phyloP scores from a whole-genome alignment of 1,139 yeast species.

The Kodamaea sp. region DNA sequence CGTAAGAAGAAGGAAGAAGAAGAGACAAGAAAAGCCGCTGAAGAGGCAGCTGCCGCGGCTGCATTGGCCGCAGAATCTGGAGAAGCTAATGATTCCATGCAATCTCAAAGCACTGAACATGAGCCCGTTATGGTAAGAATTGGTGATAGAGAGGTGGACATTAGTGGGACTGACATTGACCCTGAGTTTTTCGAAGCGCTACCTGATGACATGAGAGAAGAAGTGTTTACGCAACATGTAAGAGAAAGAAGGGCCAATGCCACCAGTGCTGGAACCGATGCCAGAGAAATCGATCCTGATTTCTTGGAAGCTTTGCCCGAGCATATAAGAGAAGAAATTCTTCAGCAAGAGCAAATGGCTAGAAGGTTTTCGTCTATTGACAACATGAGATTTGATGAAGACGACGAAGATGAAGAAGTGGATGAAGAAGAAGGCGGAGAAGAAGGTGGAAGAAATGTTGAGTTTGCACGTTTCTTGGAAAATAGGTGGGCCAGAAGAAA shows the following conservation, averaged over 20 bases:
- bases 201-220: slow-evolving; percentile 93
- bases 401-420: slow-evolving; percentile 29
- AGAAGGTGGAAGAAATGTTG: slow-evolving; percentile 17
- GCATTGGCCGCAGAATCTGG: slow-evolving; percentile 11
- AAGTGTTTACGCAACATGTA: slow-evolving; percentile 84
- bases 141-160: slow-evolving; percentile 80
- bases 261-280: slow-evolving; percentile 38
- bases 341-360: slow-evolving; percentile 65
- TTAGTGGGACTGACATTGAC: slow-evolving; percentile 88
- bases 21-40: slow-evolving; percentile 36
- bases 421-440: slow-evolving; percentile 26
- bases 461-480: background rate
- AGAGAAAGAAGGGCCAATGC: slow-evolving; percentile 66
- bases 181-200: slow-evolving; percentile 88
- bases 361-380: slow-evolving; percentile 36
- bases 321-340: slow-evolving; percentile 67
- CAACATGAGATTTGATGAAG: slow-evolving; percentile 21
- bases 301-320: slow-evolving; percentile 83
- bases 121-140: slow-evolving; percentile 70
- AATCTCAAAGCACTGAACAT: slow-evolving; percentile 2
- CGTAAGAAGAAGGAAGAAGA: slow-evolving; percentile 36
- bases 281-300: slow-evolving; percentile 76
- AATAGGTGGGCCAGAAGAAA: too few species aligned
- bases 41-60: slow-evolving; percentile 16
- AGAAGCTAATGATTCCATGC: slow-evolving; percentile 11